A percentile compares a stretch with the other conserved stretches of the same genome.
These are phyloP conservation scores for Penicillium ucsense DNA, from an alignment of 495 filamentous ascomycete species.

Conservation along the genomic window DNA sequence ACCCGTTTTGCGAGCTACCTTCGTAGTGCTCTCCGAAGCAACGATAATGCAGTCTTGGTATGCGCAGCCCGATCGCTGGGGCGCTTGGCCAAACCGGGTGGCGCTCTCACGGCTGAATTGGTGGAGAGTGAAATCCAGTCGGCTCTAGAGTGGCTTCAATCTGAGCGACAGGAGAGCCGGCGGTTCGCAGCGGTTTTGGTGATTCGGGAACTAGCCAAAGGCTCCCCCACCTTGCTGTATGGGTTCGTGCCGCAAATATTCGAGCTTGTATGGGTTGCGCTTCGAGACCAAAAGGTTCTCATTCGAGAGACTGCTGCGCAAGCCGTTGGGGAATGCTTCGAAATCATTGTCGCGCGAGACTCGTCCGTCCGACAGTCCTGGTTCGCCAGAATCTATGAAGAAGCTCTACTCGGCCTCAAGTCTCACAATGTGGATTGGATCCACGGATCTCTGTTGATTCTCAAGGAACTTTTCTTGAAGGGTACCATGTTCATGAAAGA, in stretches of 20 bases:
- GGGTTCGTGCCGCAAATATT: slow-evolving; percentile 83
- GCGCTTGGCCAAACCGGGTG: slow-evolving; percentile 80
- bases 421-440: slow-evolving; percentile 70
- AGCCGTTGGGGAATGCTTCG: slow-evolving; percentile 83
- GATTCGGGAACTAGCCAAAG: slow-evolving; percentile 78
- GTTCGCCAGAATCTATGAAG: slow-evolving; percentile 79
- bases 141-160: slow-evolving; percentile 89
- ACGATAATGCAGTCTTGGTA: slow-evolving; percentile 78
- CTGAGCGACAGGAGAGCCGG: slow-evolving; percentile 85
- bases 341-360: slow-evolving; percentile 87
- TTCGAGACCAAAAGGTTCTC: slow-evolving; percentile 77
- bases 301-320: slow-evolving; percentile 89
- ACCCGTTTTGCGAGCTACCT: slow-evolving; percentile 85
- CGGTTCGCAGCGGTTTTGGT: slow-evolving; percentile 87
- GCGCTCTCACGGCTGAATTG: slow-evolving; percentile 87
- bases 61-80: slow-evolving; percentile 81
- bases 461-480: slow-evolving; percentile 83
- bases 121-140: slow-evolving; percentile 95
- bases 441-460: slow-evolving; percentile 82
- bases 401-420: slow-evolving; percentile 69
- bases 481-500: slow-evolving; percentile 99
- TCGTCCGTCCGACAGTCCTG: slow-evolving; percentile 71
- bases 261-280: slow-evolving; percentile 88
- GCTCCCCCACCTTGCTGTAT: slow-evolving; percentile 89
- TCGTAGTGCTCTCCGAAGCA: slow-evolving; percentile 77